A percentile compares a stretch with the other conserved stretches of the same genome.
Evolutionary conservation across 768 basidiomycete species (phyloP).

Genomic region (Terana coerulea): DNA sequence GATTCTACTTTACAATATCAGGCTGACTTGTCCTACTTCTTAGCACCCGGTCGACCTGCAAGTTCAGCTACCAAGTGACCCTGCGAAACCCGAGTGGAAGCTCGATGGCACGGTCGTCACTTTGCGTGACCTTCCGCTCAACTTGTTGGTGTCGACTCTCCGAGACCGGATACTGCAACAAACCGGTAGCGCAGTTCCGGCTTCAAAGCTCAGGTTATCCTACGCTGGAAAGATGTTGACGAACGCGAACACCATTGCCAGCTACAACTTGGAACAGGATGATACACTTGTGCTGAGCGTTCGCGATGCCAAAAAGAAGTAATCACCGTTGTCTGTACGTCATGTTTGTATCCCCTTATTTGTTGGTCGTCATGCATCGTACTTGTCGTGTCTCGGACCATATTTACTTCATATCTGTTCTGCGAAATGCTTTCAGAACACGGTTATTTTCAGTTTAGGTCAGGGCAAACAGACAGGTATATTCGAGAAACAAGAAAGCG

Average conservation of each 20-base stretch:
- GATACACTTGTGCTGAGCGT: slow-evolving; percentile 77
- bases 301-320: slow-evolving; percentile 72
- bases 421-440: not conserved
- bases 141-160: slow-evolving; percentile 79
- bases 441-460: not conserved
- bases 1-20: slow-evolving; percentile 4
- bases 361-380: slow-evolving; percentile 1
- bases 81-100: slow-evolving; percentile 91
- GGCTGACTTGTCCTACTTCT: not conserved
- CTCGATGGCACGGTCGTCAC: slow-evolving; percentile 76
- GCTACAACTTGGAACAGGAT: slow-evolving; percentile 89
- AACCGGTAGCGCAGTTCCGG: slow-evolving; percentile 73
- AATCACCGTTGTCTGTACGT: slow-evolving; percentile 1
- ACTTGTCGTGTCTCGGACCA: not conserved
- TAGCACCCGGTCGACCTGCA: slow-evolving; percentile 84
- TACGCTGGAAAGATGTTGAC: slow-evolving; percentile 84
- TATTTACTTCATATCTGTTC: not conserved
- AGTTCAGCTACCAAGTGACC: slow-evolving; percentile 79
- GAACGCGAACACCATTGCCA: slow-evolving; percentile 80
- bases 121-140: slow-evolving; percentile 81
- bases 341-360: slow-evolving; percentile 2
- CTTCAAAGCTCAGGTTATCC: slow-evolving; percentile 77
- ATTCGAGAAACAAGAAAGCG: slow-evolving; percentile 1
- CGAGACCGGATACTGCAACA: slow-evolving; percentile 83
- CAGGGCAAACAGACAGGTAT: not conserved